A percentile compares a stretch with the other conserved stretches of the same genome.
Conservation (phyloP, 2,329 filamentous ascomycete species). For the Torrubiellomyces zombiae region DNA sequence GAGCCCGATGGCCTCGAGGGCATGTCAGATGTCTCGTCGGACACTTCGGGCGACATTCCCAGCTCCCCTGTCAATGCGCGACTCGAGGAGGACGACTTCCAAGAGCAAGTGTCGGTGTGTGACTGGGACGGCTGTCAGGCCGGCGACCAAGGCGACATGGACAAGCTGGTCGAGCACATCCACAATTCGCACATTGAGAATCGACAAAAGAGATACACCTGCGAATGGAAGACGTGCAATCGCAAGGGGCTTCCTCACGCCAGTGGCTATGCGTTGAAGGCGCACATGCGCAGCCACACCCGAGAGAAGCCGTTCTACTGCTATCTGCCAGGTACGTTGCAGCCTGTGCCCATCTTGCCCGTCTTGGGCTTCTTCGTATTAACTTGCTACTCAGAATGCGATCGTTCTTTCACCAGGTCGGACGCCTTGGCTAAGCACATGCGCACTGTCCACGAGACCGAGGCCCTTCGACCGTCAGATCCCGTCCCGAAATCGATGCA, state of each 20-base stretch:
- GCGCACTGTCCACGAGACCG: constrained; percentile 95
- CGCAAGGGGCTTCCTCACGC: constrained; percentile 84
- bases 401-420: constrained; percentile 87
- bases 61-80: constrained; percentile 51
- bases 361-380: constrained; percentile 6
- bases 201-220: constrained; percentile 92
- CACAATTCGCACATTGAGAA: constrained; percentile 90
- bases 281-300: constrained; percentile 95
- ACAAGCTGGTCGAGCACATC: constrained; percentile 64
- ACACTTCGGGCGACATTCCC: constrained; percentile 74
- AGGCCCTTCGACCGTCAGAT: constrained; percentile 69
- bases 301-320: constrained; percentile 98
- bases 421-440: constrained; percentile 96
- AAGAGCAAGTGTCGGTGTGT: constrained; percentile 64
- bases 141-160: constrained; percentile 64
- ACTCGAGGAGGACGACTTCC: constrained; percentile 56
- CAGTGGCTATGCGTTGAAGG: constrained; percentile 87
- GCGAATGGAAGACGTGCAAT: constrained; percentile 84
- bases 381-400: constrained; percentile 80
- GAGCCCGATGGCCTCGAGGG: constrained; percentile 37
- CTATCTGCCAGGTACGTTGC: constrained; percentile 61
- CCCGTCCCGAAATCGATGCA: constrained; percentile 56
- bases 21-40: constrained; percentile 65
- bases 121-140: constrained; percentile 60
- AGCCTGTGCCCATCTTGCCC: background rate